Evolutionary conservation across 2,329 filamentous ascomycete species (phyloP).

Genomic region (Phialemoniopsis sp.): DNA sequence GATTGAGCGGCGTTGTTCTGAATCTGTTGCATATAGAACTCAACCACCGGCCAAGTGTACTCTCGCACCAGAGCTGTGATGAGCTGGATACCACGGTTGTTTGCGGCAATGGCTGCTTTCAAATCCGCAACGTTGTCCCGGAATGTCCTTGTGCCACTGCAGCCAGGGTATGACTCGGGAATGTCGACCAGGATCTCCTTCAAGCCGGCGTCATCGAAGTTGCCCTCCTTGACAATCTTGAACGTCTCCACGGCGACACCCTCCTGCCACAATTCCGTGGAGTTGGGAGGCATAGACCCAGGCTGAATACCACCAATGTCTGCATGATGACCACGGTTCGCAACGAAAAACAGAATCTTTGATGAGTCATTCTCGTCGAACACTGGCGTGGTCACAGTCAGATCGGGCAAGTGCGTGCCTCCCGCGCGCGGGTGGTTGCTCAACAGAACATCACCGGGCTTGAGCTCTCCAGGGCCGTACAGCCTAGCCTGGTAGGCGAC

Average conservation of each 20-base stretch:
- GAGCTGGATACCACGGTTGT: conserved; percentile 68
- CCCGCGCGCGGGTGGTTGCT: conserved; percentile 1
- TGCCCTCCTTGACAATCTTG: conserved; percentile 62
- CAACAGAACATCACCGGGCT: conserved; percentile 1
- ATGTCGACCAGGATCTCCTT: conserved; percentile 61
- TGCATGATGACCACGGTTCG: conserved; percentile 1
- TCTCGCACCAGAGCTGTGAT: conserved; percentile 65
- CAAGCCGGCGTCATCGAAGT: conserved; percentile 66
- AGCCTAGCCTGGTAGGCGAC: conserved; percentile 67
- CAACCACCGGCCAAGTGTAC: conserved; percentile 64
- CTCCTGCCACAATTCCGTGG: conserved; percentile 47
- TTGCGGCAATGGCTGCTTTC: conserved; percentile 70
- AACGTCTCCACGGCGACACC: conserved; percentile 49
- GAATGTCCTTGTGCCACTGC: conserved; percentile 64
- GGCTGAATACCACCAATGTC: conserved; percentile 53
- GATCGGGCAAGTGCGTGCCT: conserved; percentile 2
- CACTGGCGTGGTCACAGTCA: conserved; percentile 1
- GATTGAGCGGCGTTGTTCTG: conserved; percentile 66
- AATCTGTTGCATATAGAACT: conserved; percentile 70
- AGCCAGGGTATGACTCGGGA: conserved; percentile 62
- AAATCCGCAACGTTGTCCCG: conserved; percentile 70
- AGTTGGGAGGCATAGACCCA: conserved; percentile 66
- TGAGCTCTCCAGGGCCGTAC: conserved; percentile 49
- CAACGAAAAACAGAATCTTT: conserved; percentile 1
- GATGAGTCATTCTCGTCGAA: background rate